phyloP scores from a whole-genome alignment of 768 basidiomycete genomes.

The Sporobolomyces roseus region DNA sequence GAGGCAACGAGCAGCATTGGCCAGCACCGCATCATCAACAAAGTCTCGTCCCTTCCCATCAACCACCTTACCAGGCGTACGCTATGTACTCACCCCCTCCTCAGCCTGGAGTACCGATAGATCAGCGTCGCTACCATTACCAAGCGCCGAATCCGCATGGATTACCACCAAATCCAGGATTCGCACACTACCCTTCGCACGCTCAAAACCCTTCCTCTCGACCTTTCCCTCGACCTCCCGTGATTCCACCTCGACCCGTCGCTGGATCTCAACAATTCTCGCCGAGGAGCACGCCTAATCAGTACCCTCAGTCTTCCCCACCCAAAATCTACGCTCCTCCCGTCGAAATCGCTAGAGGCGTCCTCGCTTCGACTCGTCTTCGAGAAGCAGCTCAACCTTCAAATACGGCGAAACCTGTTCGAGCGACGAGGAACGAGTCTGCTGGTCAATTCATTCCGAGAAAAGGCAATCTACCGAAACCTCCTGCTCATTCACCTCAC shows the following conservation, averaged over 20 bases:
- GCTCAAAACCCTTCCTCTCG: too few species aligned
- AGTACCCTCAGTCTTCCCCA: neutral
- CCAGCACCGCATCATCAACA: neutral
- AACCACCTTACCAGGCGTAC: too few species aligned
- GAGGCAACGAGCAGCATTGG: neutral
- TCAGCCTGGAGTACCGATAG: neutral
- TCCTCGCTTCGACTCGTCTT: slow-evolving; percentile 19
- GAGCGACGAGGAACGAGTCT: neutral
- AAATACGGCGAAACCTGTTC: slow-evolving; percentile 1
- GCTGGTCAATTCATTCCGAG: slow-evolving; percentile 1
- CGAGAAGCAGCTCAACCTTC: slow-evolving; percentile 10
- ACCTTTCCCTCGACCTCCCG: neutral
- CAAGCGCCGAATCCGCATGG: neutral
- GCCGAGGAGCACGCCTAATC: neutral
- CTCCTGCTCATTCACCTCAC: slow-evolving; percentile 41
- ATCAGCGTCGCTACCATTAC: neutral
- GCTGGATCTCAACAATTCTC: neutral
- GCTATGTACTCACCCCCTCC: neutral
- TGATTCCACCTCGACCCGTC: slow-evolving; percentile 8
- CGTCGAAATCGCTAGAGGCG: slow-evolving; percentile 35
- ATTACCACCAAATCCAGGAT: neutral
- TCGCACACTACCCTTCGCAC: neutral
- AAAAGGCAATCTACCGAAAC: slow-evolving; percentile 38
- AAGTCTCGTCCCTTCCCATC: neutral
- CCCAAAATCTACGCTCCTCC: slow-evolving; percentile 25